Base-by-base conservation (phyloP, 441 rosid genomes). In the Breynia disticha region DNA sequence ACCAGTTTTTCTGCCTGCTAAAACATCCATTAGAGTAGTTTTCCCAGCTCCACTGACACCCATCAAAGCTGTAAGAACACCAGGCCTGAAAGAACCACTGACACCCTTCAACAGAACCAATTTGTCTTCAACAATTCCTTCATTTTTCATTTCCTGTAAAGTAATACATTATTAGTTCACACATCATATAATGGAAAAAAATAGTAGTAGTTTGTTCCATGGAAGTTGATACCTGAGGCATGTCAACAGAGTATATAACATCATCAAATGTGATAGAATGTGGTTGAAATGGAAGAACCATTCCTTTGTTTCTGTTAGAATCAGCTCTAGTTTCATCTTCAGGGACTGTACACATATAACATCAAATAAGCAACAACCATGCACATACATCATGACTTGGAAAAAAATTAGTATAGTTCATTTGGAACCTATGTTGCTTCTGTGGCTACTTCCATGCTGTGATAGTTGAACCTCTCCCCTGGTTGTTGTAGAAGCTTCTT, bases 41-140 rank as follows among this genome's bases (percentile, higher is more conserved):
- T 78, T 91, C 5, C 96, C 96, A 17, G 96, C 96, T 8, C 98
- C 98, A 19, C 90, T 85, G 20, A 83, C 90, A 38, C 98, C 98
- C 90, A 90, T 88, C 60, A 87, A 67, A 56, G 97, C 95, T 16
- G 96, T 87, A 14, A 90, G 87, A 56, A 90, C 86, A 0, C 97
- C 97, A 11, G 96, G 97, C 76, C 89, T 78, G 63, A 90, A 90
- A 48, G 90, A 78, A 38, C 98, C 95, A 55, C 78, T 90, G 18
- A 90, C 83, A 9, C 86, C 82, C 50, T 79, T 85, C 60, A 90
- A 54, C 22, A 90, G 74, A 21, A 72, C 81, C 68, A 90, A 71
- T 55, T 54, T 77, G 46, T 81, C 81, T 17, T 72, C 86, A 7
- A 13, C 21, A 37, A 80, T 49, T 44, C 95, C 96, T 61, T 79